phyloP scores from a whole-genome alignment of 768 basidiomycete genomes.

The Boletus fagicola region DNA sequence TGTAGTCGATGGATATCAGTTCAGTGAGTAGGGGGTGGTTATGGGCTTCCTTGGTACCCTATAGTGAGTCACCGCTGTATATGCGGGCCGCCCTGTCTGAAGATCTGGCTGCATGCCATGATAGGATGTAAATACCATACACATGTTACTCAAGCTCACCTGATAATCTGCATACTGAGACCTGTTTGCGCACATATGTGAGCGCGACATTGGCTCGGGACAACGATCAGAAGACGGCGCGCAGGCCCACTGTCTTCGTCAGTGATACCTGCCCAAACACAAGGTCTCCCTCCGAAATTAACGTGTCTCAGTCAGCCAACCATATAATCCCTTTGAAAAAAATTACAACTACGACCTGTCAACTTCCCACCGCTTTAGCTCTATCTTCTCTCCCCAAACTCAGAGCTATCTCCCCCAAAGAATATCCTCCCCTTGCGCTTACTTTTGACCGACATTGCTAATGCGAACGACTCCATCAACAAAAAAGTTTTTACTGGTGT shows the following conservation, averaged over 20 bases:
- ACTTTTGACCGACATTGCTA: slow-evolving; percentile 22
- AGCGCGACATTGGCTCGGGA: neutral
- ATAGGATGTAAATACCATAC: neutral
- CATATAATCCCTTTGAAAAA: too few relatives aligned
- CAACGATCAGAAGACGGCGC: neutral
- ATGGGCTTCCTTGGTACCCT: neutral
- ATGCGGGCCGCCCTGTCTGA: neutral
- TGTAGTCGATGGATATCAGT: slow-evolving; percentile 40
- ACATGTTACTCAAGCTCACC: neutral
- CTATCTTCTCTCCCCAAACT: slow-evolving; percentile 15
- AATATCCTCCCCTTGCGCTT: slow-evolving; percentile 27
- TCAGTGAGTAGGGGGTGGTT: slow-evolving; percentile 1
- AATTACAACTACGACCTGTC: neutral
- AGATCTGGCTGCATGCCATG: neutral
- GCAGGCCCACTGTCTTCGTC: neutral
- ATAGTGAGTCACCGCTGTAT: neutral
- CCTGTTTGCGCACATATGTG: neutral
- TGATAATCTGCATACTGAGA: neutral
- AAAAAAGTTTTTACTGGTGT: slow-evolving; percentile 22
- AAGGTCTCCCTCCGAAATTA: neutral
- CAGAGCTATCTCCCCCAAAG: slow-evolving; percentile 11
- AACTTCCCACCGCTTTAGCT: neutral
- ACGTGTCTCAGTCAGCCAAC: neutral
- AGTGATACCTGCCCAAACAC: neutral
- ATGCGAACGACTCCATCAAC: slow-evolving; percentile 19